Evolutionary conservation across 139 green algal species (phyloP).

Genomic region (Klebsormidium nitens): DNA sequence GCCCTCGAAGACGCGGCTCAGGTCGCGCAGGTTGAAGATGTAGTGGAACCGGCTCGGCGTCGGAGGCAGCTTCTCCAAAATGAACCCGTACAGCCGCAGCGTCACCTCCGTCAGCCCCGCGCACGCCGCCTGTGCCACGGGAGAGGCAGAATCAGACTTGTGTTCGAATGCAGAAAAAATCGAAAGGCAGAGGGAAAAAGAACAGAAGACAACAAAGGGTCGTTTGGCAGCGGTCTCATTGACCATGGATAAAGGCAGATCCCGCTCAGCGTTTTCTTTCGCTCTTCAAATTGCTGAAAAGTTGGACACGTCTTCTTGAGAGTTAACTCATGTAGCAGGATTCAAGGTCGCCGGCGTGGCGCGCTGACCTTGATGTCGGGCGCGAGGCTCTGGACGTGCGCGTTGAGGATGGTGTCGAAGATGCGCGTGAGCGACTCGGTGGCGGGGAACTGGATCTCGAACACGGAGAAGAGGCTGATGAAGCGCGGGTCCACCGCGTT

Average conservation of each 20-base stretch:
- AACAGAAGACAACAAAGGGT: no score
- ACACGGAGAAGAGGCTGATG: constrained; percentile 72
- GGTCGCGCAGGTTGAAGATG: constrained; percentile 81
- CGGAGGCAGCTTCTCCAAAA: constrained; percentile 66
- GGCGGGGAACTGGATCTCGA: constrained; percentile 74
- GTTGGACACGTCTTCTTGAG: no score
- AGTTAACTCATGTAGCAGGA: no score
- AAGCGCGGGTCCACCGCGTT: constrained; percentile 80
- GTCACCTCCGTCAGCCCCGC: constrained; percentile 51
- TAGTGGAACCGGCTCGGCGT: constrained; percentile 77
- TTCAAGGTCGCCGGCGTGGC: no score
- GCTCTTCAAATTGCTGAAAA: no score
- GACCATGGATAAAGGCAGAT: no score
- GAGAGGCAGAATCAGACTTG: no score
- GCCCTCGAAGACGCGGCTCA: constrained; percentile 61
- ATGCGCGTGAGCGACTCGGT: constrained; percentile 68
- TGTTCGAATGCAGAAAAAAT: no score
- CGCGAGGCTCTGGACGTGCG: constrained; percentile 52
- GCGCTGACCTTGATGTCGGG: constrained; percentile 47
- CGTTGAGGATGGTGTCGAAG: constrained; percentile 67
- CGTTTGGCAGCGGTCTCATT: no score
- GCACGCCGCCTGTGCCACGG: no score
- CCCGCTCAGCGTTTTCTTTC: no score
- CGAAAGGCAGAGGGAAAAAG: no score
- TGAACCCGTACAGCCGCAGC: constrained; percentile 68